Evolutionary conservation across 805 yeast genomes (phyloP), one percentile per base, ranked within the genome.

Genomic region (Cyberlindnera japonica): DNA sequence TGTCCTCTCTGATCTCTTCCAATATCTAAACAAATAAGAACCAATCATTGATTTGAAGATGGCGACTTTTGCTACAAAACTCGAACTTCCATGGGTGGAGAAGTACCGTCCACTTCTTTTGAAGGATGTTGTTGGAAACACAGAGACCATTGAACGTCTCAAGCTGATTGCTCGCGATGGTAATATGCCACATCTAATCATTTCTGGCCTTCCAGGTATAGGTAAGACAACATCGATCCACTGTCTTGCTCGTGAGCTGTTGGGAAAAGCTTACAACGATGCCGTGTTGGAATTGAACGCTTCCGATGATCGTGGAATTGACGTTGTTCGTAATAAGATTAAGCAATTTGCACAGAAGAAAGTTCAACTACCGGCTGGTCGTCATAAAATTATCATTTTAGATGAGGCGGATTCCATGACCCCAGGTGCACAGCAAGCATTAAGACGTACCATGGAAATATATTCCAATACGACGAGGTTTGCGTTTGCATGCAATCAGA

Each of bases 331-430:
- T 46, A 90, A 87, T 53, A 81, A 85, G 54, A 93, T 93, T 66
- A 93, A 93, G 63, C 88, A 86, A 47, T 93, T 93, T 74, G 98
- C 99, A 4, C 97, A 89, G 58, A 90, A 90, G 54, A 90, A 87
- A 59, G 91, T 90, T 35, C 80, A 72, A 56, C 68, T 93, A 48
- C 95, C 96, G 1, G 75, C 81, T 0, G 96, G 96, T 1, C 74
- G 91, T 51, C 97, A 91, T 59, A 93, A 93, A 72, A 86, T 93
- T 41, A 75, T 93, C 50, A 91, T 93, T 31, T 65, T 93, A 39
- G 97, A 90, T 66, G 97, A 90, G 63, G 97, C 97, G 1, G 97
- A 93, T 62, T 87, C 96, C 11, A 93, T 93, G 97, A 93, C 99
- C 9, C 76, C 87, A 31, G 97, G 88, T 54, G 99, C 99, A 0